Evolutionary conservation across 2,329 filamentous ascomycete genomes (phyloP), one percentile per base, ranked within the genome.

Genomic region (Monascus ruber): DNA sequence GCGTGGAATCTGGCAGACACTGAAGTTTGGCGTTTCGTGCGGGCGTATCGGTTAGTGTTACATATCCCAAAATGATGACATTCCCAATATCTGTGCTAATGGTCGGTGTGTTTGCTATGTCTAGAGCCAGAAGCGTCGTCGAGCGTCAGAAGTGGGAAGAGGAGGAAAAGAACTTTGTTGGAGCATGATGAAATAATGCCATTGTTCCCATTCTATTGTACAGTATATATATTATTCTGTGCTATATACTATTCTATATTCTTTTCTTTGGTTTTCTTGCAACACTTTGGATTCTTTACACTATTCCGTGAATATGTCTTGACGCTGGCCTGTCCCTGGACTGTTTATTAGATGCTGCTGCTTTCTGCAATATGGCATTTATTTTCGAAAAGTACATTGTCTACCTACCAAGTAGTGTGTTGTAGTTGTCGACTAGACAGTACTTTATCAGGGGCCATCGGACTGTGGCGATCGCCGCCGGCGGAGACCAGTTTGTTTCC

Each of bases 11-110:
- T 80, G 46, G 76, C 73, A 2, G 77, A 81, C 50, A 73, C 74
- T 3, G 77, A 81, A 55, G 69, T 72, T 6, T 81, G 77, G 77
- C 71, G 72, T 44, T 81, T 81, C 53, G 71, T 76, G 24, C 63
- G 74, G 39, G 76, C 77, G 5, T 80, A 68, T 50, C 67, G 60
- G 63, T 65, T 42, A 42, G 53, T 57, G 31, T 28, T 26, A 32
- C 11, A 33, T 25, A 34, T 17, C 28, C 28, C 28, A 29, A 29
- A 10, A 6, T 29, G 28, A 29, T 17, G 17, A 17, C 17, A 17
- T 17, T 17, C 17, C 17, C 17, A 17, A 17, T 2, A 17, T 17
- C 17, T 17, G 2, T 17, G 17, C 17, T 17, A 17, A 17, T 17
- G 17, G 17, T 17, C 17, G 17, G 17, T 17, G 17, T 32, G 34